These are phyloP conservation scores for Penicillium sp. DNA, from an alignment of 2,329 filamentous ascomycete genomes.

Conservation along the genomic window DNA sequence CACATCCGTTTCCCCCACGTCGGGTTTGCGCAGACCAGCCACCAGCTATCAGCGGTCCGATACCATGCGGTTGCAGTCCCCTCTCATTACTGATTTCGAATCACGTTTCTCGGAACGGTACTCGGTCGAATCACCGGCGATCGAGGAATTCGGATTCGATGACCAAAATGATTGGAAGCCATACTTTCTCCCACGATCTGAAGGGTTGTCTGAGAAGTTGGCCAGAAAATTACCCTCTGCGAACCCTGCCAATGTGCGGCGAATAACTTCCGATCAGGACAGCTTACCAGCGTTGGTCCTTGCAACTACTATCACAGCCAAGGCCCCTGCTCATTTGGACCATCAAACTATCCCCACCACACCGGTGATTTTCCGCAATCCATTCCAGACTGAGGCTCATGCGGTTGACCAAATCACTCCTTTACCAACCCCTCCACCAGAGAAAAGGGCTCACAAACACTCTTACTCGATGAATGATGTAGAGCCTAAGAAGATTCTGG, in stretches of 20 bases:
- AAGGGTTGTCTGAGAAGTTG: constrained; percentile 30
- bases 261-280: constrained; percentile 46
- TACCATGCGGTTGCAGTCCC: constrained; percentile 49
- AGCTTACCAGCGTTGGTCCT: constrained; percentile 52
- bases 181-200: constrained; percentile 37
- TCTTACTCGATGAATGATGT: constrained; percentile 23
- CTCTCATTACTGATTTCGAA: constrained; percentile 32
- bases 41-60: constrained; percentile 64
- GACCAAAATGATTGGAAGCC: constrained; percentile 36
- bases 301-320: constrained; percentile 39
- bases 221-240: constrained; percentile 44
- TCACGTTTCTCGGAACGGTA: constrained; percentile 18
- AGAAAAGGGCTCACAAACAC: constrained; percentile 15
- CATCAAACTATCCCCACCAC: constrained; percentile 12
- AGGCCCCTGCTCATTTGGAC: constrained; percentile 21
- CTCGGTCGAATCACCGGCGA: constrained; percentile 4
- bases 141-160: constrained; percentile 14
- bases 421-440: constrained; percentile 6
- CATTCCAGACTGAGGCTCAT: constrained; percentile 25
- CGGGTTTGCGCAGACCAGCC: constrained; percentile 58
- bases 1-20: constrained; percentile 40
- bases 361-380: constrained; percentile 33
- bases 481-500: constrained; percentile 24
- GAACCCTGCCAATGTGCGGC: constrained; percentile 39
- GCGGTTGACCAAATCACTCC: constrained; percentile 2